Conservation (phyloP, 139 green algal species). For the Edaphochlamys debaryana region DNA sequence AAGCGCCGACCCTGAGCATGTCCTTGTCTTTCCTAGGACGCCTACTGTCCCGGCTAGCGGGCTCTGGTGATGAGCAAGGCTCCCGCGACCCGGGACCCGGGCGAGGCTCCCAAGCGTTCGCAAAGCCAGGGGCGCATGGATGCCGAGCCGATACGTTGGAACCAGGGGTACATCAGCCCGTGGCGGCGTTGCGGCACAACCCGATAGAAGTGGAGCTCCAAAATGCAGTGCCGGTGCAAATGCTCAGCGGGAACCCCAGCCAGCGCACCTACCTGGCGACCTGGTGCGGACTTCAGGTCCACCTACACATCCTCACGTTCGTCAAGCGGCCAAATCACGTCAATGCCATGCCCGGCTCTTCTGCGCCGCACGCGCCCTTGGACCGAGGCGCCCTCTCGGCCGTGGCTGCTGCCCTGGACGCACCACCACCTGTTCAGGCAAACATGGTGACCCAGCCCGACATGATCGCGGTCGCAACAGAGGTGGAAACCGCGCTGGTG, state of each 20-base stretch:
- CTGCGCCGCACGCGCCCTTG: background rate
- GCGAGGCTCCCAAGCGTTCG: too few relatives aligned
- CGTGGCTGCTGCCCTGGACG: constrained; percentile 20
- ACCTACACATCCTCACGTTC: constrained; percentile 29
- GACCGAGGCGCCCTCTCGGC: constrained; percentile 12
- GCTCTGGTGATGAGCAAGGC: too few relatives aligned
- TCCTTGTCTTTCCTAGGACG: too few relatives aligned
- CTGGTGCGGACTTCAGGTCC: constrained; percentile 14
- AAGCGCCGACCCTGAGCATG: too few relatives aligned
- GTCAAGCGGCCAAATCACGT: constrained; percentile 27
- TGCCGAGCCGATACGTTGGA: too few relatives aligned
- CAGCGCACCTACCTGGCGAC: constrained; percentile 4
- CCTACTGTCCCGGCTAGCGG: too few relatives aligned
- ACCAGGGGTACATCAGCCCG: too few relatives aligned
- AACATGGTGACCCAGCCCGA: constrained; percentile 34
- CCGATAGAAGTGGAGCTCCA: background rate
- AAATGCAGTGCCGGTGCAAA: background rate
- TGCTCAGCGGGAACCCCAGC: constrained; percentile 17
- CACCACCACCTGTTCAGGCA: constrained; percentile 5
- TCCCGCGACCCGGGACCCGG: too few relatives aligned
- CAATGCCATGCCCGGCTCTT: constrained; percentile 5
- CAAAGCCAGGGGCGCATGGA: too few relatives aligned
- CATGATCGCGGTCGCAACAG: constrained; percentile 28
- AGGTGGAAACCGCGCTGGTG: constrained; percentile 23
- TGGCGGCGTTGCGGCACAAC: background rate